Percentiles rank a stretch among this genome's conserved stretches.
phyloP scores from a whole-genome alignment of 108 stramenopile genomes.

The Skeletonema costatum region DNA sequence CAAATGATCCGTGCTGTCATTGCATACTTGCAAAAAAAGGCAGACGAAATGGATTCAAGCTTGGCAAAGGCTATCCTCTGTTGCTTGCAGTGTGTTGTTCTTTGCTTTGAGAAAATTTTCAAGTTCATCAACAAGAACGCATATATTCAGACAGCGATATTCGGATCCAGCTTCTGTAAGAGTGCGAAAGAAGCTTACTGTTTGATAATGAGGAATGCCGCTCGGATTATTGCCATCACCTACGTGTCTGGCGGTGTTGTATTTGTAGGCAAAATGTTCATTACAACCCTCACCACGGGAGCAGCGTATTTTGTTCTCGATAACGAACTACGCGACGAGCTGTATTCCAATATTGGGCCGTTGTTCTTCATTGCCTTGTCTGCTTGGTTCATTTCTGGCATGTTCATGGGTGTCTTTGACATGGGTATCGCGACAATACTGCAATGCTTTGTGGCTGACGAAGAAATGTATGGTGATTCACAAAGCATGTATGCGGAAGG shows the following conservation, averaged over 20 bases:
- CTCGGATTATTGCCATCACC: conserved; percentile 62
- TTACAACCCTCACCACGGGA: conserved; percentile 66
- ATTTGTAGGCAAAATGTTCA: conserved; percentile 87
- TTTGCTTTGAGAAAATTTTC: conserved; percentile 79
- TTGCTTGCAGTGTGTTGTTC: conserved; percentile 90
- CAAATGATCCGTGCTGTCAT: conserved; percentile 87
- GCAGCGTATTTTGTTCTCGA: conserved; percentile 49
- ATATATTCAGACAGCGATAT: conserved; percentile 92
- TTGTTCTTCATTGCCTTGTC: conserved; percentile 64
- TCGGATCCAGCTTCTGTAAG: conserved; percentile 84
- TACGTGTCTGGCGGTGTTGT: conserved; percentile 76
- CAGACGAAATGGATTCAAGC: conserved; percentile 73
- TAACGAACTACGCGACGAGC: conserved; percentile 38
- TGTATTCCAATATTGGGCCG: conserved; percentile 70
- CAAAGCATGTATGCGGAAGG: conserved; percentile 66
- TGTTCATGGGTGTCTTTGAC: conserved; percentile 69
- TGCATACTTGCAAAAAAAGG: conserved; percentile 83
- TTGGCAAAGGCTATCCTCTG: conserved; percentile 80
- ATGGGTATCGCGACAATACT: conserved; percentile 85
- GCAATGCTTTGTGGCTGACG: conserved; percentile 90
- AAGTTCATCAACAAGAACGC: conserved; percentile 94
- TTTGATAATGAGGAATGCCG: conserved; percentile 82
- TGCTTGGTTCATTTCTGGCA: conserved; percentile 57
- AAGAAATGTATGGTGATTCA: conserved; percentile 83
- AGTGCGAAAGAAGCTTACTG: conserved; percentile 78